phyloP scores from a whole-genome alignment of 169 alveolate species.

The Theileria parva region DNA sequence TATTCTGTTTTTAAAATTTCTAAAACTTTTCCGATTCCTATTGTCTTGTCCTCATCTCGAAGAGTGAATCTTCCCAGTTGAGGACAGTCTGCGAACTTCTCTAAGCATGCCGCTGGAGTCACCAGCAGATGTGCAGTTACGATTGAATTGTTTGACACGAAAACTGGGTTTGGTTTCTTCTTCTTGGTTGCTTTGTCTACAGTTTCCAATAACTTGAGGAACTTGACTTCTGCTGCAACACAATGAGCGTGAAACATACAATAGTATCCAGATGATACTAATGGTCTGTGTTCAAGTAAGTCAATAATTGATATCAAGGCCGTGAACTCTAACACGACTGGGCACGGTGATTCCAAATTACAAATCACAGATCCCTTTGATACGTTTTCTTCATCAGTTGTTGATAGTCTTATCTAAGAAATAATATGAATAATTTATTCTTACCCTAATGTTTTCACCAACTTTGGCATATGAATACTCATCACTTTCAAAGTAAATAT shows the following conservation, averaged over 20 bases:
- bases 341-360: slow-evolving; percentile 87
- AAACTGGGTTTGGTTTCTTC: slow-evolving; percentile 81
- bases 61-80: slow-evolving; percentile 95
- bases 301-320: slow-evolving; percentile 90
- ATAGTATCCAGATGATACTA: slow-evolving; percentile 93
- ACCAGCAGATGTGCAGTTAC: slow-evolving; percentile 81
- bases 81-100: slow-evolving; percentile 83
- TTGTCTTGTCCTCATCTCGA: slow-evolving; percentile 93
- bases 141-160: slow-evolving; percentile 79
- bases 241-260: slow-evolving; percentile 88
- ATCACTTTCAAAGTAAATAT: slow-evolving; percentile 84
- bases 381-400: slow-evolving; percentile 91
- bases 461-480: slow-evolving; percentile 87
- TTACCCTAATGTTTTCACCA: slow-evolving; percentile 88
- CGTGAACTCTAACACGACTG: slow-evolving; percentile 86
- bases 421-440: not conserved
- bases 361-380: slow-evolving; percentile 95
- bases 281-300: slow-evolving; percentile 89
- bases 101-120: slow-evolving; percentile 87
- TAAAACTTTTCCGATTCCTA: slow-evolving; percentile 85
- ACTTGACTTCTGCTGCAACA: slow-evolving; percentile 83
- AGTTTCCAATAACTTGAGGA: slow-evolving; percentile 74
- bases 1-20: slow-evolving; percentile 68
- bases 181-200: slow-evolving; percentile 77
- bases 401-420: slow-evolving; percentile 77